phyloP scores from a whole-genome alignment of 2,329 filamentous ascomycete genomes.

The Exserohilum rostratum region DNA sequence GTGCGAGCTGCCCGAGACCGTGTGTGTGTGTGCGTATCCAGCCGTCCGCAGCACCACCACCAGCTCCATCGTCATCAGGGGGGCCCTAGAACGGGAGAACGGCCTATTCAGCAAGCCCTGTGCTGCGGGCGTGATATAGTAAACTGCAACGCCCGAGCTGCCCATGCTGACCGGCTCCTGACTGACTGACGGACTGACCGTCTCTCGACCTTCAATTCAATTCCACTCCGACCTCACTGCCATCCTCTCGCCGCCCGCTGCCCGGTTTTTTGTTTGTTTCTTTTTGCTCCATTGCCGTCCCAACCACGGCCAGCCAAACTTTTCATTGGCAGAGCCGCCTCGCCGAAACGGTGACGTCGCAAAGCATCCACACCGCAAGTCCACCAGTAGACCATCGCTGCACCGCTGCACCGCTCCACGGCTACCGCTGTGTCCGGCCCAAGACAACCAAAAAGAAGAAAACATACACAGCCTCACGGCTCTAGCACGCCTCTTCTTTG shows the following conservation, averaged over 20 bases:
- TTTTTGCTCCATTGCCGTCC: neutral
- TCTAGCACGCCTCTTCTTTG: conserved; percentile 10
- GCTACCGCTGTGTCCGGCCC: too few species aligned
- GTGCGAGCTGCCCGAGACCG: too few species aligned
- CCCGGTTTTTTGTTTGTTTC: neutral
- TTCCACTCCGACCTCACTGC: neutral
- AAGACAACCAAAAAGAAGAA: conserved; percentile 1
- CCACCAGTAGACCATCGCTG: conserved; percentile 17
- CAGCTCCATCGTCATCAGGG: conserved; percentile 7
- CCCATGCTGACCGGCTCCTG: conserved; percentile 5
- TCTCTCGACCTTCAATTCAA: too few species aligned
- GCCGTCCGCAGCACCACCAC: too few species aligned
- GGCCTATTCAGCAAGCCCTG: conserved; percentile 1
- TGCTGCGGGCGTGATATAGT: conserved; percentile 20
- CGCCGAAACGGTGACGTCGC: conserved; percentile 29
- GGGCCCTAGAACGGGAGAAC: neutral
- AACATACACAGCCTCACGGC: conserved; percentile 19
- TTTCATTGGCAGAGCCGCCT: conserved; percentile 10
- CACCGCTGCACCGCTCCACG: too few species aligned
- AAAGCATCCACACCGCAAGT: conserved; percentile 25
- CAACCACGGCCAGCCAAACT: neutral
- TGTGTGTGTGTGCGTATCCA: neutral
- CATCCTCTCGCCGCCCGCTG: neutral
- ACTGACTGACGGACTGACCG: neutral
- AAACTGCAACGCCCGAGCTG: conserved; percentile 10